Evolutionary conservation across 768 basidiomycete species (phyloP).

Genomic region (Pulveroboletus sp.): DNA sequence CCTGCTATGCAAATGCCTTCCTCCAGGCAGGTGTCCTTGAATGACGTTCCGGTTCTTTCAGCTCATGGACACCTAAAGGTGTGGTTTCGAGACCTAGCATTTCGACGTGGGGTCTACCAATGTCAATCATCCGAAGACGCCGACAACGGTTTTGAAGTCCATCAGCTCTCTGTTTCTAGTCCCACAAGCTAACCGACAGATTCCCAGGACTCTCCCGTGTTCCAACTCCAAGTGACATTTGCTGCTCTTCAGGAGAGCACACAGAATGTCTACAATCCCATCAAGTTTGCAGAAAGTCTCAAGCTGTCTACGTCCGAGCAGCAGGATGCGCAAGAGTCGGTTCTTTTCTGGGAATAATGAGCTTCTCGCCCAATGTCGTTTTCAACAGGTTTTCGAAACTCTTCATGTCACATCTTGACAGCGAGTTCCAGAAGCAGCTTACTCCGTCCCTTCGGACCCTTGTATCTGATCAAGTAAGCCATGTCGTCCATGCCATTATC

Average conservation of each 20-base stretch:
- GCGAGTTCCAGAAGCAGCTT: constrained; percentile 81
- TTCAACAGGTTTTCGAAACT: constrained; percentile 81
- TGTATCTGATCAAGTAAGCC: constrained; percentile 64
- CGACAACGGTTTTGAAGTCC: constrained; percentile 42
- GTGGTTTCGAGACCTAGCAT: constrained; percentile 85
- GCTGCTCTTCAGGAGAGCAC: constrained; percentile 78
- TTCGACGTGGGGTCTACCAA: constrained; percentile 78
- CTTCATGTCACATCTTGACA: constrained; percentile 85
- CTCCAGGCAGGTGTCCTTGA: constrained; percentile 59
- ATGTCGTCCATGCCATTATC: neutral
- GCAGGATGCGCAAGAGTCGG: constrained; percentile 95
- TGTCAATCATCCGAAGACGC: constrained; percentile 58
- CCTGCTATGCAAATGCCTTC: constrained; percentile 95
- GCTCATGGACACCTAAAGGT: constrained; percentile 46
- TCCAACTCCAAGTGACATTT: constrained; percentile 76
- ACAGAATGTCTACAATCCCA: constrained; percentile 74
- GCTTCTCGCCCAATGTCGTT: constrained; percentile 4
- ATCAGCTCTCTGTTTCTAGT: constrained; percentile 6
- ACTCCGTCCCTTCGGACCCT: constrained; percentile 59
- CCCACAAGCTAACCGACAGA: neutral
- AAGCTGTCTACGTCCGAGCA: constrained; percentile 80
- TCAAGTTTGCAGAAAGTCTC: constrained; percentile 79
- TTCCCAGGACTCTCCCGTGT: constrained; percentile 68
- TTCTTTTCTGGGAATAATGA: constrained; percentile 1
- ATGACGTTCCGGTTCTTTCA: neutral